Evolutionary conservation across 2,329 filamentous ascomycete genomes (phyloP).

Genomic region (Rhinocladiella similis): DNA sequence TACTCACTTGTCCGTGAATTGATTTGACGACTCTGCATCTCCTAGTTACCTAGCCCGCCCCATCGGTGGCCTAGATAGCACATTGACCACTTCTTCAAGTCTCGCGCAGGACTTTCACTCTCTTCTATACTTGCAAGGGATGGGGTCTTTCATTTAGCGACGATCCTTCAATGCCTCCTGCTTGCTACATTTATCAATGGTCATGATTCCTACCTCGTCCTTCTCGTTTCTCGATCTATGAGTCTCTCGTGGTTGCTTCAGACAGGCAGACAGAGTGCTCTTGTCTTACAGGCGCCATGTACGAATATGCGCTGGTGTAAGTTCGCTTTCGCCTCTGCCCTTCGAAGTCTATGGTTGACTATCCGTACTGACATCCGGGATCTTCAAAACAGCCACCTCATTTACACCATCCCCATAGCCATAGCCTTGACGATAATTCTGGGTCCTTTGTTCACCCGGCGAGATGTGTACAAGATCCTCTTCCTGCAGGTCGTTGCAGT

Average conservation of each 20-base stretch:
- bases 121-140: neutral
- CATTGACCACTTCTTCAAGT: no score
- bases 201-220: neutral
- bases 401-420: constrained; percentile 67
- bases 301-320: constrained; percentile 63
- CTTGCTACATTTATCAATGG: neutral
- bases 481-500: constrained; percentile 66
- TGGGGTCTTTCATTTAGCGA: neutral
- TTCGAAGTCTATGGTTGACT: no score
- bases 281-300: constrained; percentile 18
- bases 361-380: constrained; percentile 3
- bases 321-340: constrained; percentile 33
- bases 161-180: neutral
- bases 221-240: neutral
- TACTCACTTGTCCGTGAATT: no score
- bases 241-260: neutral
- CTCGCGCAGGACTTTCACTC: no score
- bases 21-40: no score
- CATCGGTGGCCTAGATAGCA: no score
- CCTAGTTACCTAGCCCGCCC: no score
- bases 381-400: constrained; percentile 54
- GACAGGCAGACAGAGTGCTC: neutral
- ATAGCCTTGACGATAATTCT: constrained; percentile 59
- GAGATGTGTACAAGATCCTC: constrained; percentile 63
- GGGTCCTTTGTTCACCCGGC: constrained; percentile 60